Conservation (phyloP, 495 filamentous ascomycete species). For the Margaritispora aquatica region DNA sequence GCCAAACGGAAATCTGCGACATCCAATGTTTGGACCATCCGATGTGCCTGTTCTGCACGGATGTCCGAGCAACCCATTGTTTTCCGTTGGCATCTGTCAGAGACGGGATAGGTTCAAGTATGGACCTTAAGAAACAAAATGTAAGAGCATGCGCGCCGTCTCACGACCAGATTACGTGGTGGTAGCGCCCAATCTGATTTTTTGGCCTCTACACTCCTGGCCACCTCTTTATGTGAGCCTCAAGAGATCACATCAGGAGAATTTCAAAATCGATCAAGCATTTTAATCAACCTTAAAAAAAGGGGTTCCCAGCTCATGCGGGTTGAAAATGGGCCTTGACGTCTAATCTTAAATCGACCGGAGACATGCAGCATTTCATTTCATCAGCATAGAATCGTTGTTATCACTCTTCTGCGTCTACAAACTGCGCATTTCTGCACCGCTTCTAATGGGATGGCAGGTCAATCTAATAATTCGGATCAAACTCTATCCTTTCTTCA, state of each 20-base stretch:
- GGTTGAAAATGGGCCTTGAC: not conserved
- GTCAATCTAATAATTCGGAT: slow-evolving; percentile 7
- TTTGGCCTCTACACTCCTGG: not conserved
- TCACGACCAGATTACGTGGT: slow-evolving; percentile 17
- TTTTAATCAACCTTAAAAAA: not conserved
- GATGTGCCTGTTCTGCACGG: slow-evolving; percentile 3
- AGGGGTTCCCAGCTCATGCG: not conserved
- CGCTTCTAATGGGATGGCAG: slow-evolving; percentile 6
- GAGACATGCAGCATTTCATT: not conserved
- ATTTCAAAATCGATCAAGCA: not conserved
- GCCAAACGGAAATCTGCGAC: slow-evolving; percentile 13
- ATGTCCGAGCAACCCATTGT: slow-evolving; percentile 13
- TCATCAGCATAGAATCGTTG: not conserved
- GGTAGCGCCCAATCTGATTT: not conserved
- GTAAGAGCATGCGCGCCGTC: slow-evolving; percentile 6
- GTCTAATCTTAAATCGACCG: not conserved
- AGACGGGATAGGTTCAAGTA: slow-evolving; percentile 9
- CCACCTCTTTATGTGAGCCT: not conserved
- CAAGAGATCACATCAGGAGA: not conserved
- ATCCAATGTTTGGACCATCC: slow-evolving; percentile 19
- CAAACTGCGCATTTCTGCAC: not conserved
- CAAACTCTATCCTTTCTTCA: slow-evolving; percentile 4
- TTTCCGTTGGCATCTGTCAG: slow-evolving; percentile 15
- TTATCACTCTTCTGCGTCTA: not conserved
- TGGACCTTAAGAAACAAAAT: slow-evolving; percentile 14